Percentiles rank a stretch among this genome's conserved stretches.
Conservation (phyloP, 2,329 filamentous ascomycete species). For the Colletotrichum sidae region DNA sequence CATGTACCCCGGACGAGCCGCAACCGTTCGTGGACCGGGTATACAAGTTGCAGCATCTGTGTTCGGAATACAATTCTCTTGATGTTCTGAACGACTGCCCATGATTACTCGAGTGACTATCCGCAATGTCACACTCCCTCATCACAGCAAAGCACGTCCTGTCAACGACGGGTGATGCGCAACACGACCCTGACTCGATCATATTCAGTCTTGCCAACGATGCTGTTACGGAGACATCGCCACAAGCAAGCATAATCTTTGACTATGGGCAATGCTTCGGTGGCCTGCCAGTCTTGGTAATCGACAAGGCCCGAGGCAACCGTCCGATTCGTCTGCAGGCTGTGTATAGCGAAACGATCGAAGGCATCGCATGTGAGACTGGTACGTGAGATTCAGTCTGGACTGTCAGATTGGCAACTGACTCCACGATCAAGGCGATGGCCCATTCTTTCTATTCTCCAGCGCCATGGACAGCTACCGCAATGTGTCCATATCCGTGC, state of each 20-base stretch:
- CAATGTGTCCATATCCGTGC: not conserved
- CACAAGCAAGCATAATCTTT: constrained; percentile 11
- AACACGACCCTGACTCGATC: constrained; percentile 1
- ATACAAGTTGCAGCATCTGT: too few species aligned
- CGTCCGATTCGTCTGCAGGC: not conserved
- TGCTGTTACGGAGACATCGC: not conserved
- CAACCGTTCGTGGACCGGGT: too few species aligned
- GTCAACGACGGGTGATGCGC: not conserved
- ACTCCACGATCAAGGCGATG: constrained; percentile 9
- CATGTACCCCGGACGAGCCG: too few species aligned
- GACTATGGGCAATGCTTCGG: constrained; percentile 24
- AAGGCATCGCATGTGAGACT: constrained; percentile 20
- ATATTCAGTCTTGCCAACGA: constrained; percentile 4
- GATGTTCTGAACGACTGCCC: too few species aligned
- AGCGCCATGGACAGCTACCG: constrained; percentile 34
- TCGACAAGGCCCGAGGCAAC: not conserved
- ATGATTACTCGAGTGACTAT: too few species aligned
- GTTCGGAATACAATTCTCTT: too few species aligned
- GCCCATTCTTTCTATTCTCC: constrained; percentile 31
- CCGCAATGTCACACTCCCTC: too few species aligned
- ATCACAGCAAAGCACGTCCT: not conserved
- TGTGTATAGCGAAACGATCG: constrained; percentile 19
- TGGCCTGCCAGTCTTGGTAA: constrained; percentile 4
- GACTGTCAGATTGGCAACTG: not conserved
- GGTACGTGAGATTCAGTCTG: not conserved